Evolutionary conservation across 352 stramenopile species (phyloP), one percentile per base, ranked within the genome.

Genomic region (Phytophthora sp.): DNA sequence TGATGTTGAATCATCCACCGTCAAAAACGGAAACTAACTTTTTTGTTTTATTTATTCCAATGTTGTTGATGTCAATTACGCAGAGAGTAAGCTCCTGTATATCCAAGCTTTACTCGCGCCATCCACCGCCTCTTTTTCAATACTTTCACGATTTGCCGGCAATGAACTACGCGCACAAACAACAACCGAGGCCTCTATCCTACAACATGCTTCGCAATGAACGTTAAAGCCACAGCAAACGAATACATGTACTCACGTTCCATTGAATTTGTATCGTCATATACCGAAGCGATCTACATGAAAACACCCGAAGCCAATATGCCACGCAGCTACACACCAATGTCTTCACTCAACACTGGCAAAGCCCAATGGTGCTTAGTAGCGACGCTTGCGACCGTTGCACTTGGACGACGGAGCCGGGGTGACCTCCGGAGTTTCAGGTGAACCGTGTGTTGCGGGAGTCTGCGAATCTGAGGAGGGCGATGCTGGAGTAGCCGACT

Each of bases 241-340:
- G 23, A 45, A 39, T 17, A 28, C 27, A 27, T 37, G 64, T 64
- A 64, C 53, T 15, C 53, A 64, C 38, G 34, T 69, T 58, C 52
- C 60, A 64, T 69, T 69, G 60, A 69, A 69, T 31, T 64, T 58
- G 52, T 53, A 64, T 60, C n/a, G n/a, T n/a, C 57, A 60, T 31
- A 63, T 46, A 59, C 37, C 48, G 15, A 27, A 54, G 24, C 51
- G 30, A 27, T 43, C 27, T 63, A 64, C 59, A 56, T 41, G 35
- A 21, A 62, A 50, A 27, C n/a, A 28, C 28, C 18, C 44, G 27
- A 20, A 32, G n/a, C n/a, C n/a, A n/a, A n/a, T n/a, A 21, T 2
- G 27, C 18, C 15, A 13, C 4, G 30, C 31, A 30, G 38, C 38
- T 60, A 54, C 57, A 60, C 31, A 41, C 30, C 21, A 59, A 45